Base-by-base conservation (phyloP, 768 basidiomycete species). In the Psilocybe subaeruginosa region DNA sequence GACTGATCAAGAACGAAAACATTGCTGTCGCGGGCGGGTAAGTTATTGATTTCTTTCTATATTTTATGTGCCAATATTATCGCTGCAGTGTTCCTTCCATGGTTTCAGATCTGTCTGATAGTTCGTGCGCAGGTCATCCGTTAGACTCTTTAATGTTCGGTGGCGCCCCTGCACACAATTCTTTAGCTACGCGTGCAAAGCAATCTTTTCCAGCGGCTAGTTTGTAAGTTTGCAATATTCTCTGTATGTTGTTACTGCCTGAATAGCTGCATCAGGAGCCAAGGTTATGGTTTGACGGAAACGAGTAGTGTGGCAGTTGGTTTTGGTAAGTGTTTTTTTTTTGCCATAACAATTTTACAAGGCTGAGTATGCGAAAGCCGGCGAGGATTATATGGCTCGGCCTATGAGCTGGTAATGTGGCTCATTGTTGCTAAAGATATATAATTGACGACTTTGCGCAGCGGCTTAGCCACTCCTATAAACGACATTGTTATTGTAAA, bases 271-370 rank as follows among this genome's bases (percentile, higher is more conserved):
- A 43, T 30, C 59, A 85, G 82, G 75, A 79, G 75, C 30, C 84
- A 85, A 70, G 82, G 77, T 6, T 87, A 85, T 64, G 85, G 85
- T 2, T 72, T 84, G 59, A 85, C 86, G 27, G 88, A 89, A 69
- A 86, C 84, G 2, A 87, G 85, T 66, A 83, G 84, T 4, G 77
- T 83, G 33, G 82, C 84, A 6, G 81, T 83, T 16, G 64, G 67
- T 17, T 59, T 79, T 75, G 27, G 78, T 84, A 61, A 59, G 76
- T 19, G 11, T 45, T 16, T 35, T 41, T 30, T 3, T 14, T 33
- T 9, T 23, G 23, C 23, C 8, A 12, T 35, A 8, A 14, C 45
- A 19, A 12, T 27, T 27, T 17, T 7, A 43, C 11, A 35, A n/a
- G 7, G 8, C n/a, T 54, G 12, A 62, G 14, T 14, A 16, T 17